Percentiles rank a stretch among this genome's conserved stretches.
Evolutionary conservation across 2,329 filamentous ascomycete genomes (phyloP).

Genomic region (Colletotrichum sp.): DNA sequence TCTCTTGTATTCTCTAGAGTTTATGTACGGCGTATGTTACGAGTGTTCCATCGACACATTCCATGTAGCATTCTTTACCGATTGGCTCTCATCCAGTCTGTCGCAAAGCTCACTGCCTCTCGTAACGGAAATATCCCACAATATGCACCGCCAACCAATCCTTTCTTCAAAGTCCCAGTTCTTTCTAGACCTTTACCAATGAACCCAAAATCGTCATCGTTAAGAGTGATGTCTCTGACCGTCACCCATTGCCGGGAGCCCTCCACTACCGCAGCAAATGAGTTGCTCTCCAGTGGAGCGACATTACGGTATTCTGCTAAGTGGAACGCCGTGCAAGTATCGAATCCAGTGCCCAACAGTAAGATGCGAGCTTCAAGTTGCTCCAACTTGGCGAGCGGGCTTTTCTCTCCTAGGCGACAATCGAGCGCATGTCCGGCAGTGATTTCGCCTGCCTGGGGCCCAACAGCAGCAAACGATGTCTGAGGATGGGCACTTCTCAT

Average conservation of each 20-base stretch:
- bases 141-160: neutral
- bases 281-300: neutral
- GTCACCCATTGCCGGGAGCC: slow-evolving; percentile 17
- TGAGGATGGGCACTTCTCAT: slow-evolving; percentile 23
- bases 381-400: neutral
- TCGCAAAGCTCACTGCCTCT: neutral
- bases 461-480: neutral
- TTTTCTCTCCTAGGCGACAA: neutral
- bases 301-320: slow-evolving; percentile 14
- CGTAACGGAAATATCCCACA: neutral
- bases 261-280: slow-evolving; percentile 12
- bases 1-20: neutral
- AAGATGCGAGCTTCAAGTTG: slow-evolving; percentile 11
- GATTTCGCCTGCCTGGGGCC: neutral
- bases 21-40: neutral
- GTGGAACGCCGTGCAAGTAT: slow-evolving; percentile 20
- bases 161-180: neutral
- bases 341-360: slow-evolving; percentile 14
- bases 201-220: neutral
- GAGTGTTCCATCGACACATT: neutral
- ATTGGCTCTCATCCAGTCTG: neutral
- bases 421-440: slow-evolving; percentile 2
- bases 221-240: slow-evolving; percentile 1
- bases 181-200: neutral
- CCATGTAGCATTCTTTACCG: neutral